Evolutionary conservation across 139 green algal genomes (phyloP).

Genomic region (Coccomyxa sp.): DNA sequence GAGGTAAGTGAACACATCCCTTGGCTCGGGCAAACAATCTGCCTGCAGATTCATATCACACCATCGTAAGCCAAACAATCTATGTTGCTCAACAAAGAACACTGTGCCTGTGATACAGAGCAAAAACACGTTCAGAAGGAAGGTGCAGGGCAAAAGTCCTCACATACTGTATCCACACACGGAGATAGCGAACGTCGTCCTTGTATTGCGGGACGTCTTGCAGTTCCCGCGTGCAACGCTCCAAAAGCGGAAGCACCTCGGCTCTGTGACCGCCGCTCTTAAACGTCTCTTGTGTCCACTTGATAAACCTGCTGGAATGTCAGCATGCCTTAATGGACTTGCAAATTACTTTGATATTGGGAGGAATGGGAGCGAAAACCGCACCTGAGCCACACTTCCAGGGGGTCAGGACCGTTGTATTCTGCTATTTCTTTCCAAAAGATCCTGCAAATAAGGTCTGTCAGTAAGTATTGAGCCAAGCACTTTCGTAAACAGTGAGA

Average conservation of each 20-base stretch:
- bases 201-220: conserved; percentile 56
- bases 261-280: conserved; percentile 56
- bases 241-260: conserved; percentile 77
- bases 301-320: conserved; percentile 67
- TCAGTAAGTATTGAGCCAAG: background rate
- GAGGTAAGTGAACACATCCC: conserved; percentile 84
- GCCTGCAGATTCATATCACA: conserved; percentile 41
- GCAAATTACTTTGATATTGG: background rate
- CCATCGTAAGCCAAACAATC: background rate
- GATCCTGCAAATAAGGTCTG: conserved; percentile 24
- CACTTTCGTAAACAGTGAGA: background rate
- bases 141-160: background rate
- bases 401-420: conserved; percentile 71
- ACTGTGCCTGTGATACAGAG: too few species aligned
- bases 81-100: background rate
- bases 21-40: conserved; percentile 77
- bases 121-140: background rate
- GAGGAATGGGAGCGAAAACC: background rate
- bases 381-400: conserved; percentile 76
- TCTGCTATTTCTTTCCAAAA: conserved; percentile 55
- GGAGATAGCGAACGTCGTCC: conserved; percentile 80
- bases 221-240: conserved; percentile 75
- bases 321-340: too few species aligned
- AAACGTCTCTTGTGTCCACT: conserved; percentile 80
- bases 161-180: conserved; percentile 94